Evolutionary conservation across 192 early-diverging fungal species (phyloP).

Genomic region (Coemansia sp.): DNA sequence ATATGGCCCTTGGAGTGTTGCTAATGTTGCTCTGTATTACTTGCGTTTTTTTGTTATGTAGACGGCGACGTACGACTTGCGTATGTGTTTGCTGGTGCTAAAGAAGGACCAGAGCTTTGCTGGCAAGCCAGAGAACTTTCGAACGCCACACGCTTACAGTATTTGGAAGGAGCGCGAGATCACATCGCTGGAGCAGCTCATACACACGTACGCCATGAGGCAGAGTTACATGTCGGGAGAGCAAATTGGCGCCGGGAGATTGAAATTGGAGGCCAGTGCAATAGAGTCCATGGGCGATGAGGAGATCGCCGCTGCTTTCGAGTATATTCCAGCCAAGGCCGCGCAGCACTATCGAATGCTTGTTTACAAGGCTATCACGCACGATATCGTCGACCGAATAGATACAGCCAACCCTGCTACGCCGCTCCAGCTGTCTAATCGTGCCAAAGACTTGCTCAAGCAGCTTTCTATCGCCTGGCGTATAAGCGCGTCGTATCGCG

Average conservation of each 20-base stretch:
- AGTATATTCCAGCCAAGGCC: slow-evolving; percentile 52
- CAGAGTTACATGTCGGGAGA: slow-evolving; percentile 53
- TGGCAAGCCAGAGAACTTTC: slow-evolving; percentile 48
- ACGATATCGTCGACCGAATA: slow-evolving; percentile 36
- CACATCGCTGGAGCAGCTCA: slow-evolving; percentile 54
- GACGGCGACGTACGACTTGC: slow-evolving; percentile 50
- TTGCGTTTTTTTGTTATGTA: slow-evolving; percentile 8
- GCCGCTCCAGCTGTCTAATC: slow-evolving; percentile 37
- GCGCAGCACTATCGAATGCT: slow-evolving; percentile 35
- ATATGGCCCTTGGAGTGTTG: not conserved
- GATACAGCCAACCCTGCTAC: slow-evolving; percentile 7
- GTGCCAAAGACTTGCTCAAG: slow-evolving; percentile 46
- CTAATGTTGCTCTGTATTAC: not conserved
- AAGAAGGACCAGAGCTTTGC: slow-evolving; percentile 55
- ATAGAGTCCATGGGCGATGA: slow-evolving; percentile 38
- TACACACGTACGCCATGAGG: slow-evolving; percentile 44
- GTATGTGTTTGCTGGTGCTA: slow-evolving; percentile 43
- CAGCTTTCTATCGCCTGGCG: slow-evolving; percentile 54
- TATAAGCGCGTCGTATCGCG: slow-evolving; percentile 48
- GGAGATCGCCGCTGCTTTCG: slow-evolving; percentile 45
- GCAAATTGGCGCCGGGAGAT: slow-evolving; percentile 34
- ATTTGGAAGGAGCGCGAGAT: slow-evolving; percentile 59
- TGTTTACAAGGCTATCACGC: slow-evolving; percentile 33
- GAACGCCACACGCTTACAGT: slow-evolving; percentile 37
- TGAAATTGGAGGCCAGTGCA: slow-evolving; percentile 39